Percentiles rank a stretch among this genome's conserved stretches.
These are phyloP conservation scores for Backusella tuberculispora DNA, from an alignment of 192 early-diverging fungal species.

Conservation along the genomic window DNA sequence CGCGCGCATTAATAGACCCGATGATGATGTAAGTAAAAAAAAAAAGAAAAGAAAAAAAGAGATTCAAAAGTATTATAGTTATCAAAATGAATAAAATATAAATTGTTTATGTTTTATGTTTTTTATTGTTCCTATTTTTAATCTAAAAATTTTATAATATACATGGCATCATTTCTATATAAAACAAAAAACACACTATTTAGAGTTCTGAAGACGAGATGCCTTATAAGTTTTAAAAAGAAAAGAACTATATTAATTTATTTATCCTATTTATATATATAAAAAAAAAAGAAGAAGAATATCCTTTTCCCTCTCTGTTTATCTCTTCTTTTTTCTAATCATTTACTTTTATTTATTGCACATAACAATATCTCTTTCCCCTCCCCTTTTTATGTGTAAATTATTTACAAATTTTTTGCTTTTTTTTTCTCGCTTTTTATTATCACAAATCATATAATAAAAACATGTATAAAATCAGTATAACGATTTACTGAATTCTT, in stretches of 20 bases:
- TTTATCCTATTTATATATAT: background rate
- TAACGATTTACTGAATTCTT: background rate
- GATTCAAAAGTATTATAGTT: too few relatives aligned
- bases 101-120: too few relatives aligned
- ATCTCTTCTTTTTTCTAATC: background rate
- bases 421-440: background rate
- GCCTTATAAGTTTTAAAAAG: conserved; percentile 1
- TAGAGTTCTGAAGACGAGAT: conserved; percentile 16
- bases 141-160: too few relatives aligned
- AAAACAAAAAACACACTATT: background rate
- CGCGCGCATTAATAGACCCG: conserved; percentile 13
- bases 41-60: background rate
- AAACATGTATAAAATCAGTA: background rate
- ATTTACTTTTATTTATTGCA: too few relatives aligned
- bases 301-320: background rate
- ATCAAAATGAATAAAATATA: too few relatives aligned
- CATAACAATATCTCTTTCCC: background rate
- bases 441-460: too few relatives aligned
- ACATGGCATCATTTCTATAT: background rate
- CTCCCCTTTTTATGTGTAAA: background rate
- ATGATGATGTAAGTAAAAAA: conserved; percentile 25
- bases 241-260: too few relatives aligned
- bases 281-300: background rate
- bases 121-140: too few relatives aligned
- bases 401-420: background rate